Conservation (phyloP, 2,329 filamentous ascomycete genomes). For the Sclerotiophoma versabilis region DNA sequence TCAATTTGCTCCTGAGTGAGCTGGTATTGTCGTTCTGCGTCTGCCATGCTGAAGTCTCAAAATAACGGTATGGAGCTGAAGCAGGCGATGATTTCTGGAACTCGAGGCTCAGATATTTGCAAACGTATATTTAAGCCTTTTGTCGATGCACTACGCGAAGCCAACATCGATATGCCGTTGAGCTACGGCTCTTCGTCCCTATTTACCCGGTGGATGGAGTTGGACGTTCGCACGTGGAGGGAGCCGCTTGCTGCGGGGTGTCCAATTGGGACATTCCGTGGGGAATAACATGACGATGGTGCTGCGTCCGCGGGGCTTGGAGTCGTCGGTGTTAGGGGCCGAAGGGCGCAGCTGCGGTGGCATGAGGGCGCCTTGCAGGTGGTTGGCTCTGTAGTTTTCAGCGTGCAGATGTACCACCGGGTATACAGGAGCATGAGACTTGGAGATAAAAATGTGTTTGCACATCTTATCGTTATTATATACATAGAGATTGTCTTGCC, state of each 20-base stretch:
- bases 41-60: conserved; percentile 14
- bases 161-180: conserved; percentile 1
- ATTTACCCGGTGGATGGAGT: conserved; percentile 15
- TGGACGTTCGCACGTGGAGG: neutral
- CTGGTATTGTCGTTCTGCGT: conserved; percentile 32
- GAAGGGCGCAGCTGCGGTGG: conserved; percentile 2
- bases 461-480: neutral
- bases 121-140: conserved; percentile 1
- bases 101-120: neutral
- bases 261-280: conserved; percentile 3
- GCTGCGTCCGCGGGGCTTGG: neutral
- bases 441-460: neutral
- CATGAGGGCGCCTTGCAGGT: neutral
- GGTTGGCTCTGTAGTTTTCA: conserved; percentile 2
- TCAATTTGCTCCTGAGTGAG: conserved; percentile 58
- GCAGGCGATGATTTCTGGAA: neutral
- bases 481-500: neutral
- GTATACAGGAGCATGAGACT: neutral
- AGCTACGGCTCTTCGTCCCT: conserved; percentile 16
- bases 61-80: neutral
- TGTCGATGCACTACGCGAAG: neutral
- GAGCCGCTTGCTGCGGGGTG: conserved; percentile 1
- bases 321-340: neutral
- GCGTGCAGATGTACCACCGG: neutral
- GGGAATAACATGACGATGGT: neutral